Percentiles rank a stretch among this genome's conserved stretches.
Evolutionary conservation across 768 basidiomycete species (phyloP).

Genomic region (Sporobolomyces phaffii): DNA sequence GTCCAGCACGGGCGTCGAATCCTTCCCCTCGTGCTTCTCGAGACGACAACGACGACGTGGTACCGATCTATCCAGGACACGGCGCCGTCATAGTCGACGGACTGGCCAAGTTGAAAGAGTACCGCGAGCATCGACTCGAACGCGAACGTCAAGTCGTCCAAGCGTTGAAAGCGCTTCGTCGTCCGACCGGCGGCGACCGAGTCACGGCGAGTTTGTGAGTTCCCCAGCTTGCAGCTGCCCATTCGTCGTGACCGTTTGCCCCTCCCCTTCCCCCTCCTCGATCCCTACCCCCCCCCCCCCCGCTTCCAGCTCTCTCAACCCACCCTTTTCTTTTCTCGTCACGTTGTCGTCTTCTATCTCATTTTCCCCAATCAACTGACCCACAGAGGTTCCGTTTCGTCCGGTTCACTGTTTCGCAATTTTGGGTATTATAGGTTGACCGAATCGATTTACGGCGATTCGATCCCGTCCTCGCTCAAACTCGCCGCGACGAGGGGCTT

Average conservation of each 20-base stretch:
- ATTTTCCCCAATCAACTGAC: too few relatives aligned
- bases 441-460: conserved; percentile 61
- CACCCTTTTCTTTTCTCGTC: background rate
- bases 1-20: background rate
- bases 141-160: conserved; percentile 70
- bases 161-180: background rate
- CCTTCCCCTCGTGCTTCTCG: background rate
- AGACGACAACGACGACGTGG: background rate
- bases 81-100: conserved; percentile 70
- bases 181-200: conserved; percentile 43
- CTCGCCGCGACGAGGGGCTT: conserved; percentile 65
- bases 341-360: too few relatives aligned
- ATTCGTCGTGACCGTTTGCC: too few relatives aligned
- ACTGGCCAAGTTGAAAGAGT: conserved; percentile 57
- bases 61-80: conserved; percentile 75
- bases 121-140: conserved; percentile 73
- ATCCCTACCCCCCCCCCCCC: too few relatives aligned
- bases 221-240: too few relatives aligned
- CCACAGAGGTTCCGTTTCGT: too few relatives aligned
- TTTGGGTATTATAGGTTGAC: conserved; percentile 58
- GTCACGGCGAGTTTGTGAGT: conserved; percentile 44
- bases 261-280: too few relatives aligned
- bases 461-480: conserved; percentile 63
- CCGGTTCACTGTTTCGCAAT: too few relatives aligned
- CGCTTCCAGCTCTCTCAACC: too few relatives aligned